phyloP scores from a whole-genome alignment of 2,329 filamentous ascomycete species.

The Parastagonospora nodorum region DNA sequence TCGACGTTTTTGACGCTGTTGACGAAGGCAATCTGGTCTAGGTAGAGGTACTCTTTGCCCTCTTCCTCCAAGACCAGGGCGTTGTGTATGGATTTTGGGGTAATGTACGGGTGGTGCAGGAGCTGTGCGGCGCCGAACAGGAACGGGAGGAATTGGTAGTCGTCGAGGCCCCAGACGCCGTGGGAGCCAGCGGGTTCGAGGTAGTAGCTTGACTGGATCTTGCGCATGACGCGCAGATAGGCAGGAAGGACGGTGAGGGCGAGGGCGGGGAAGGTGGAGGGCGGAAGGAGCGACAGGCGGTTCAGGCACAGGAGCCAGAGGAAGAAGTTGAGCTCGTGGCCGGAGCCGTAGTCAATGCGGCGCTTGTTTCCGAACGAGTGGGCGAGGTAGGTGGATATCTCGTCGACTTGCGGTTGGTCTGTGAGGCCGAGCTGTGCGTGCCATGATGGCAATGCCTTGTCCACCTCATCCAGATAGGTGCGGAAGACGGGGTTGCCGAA shows the following conservation, averaged over 20 bases:
- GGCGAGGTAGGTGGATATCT: slow-evolving; percentile 78
- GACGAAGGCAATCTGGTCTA: slow-evolving; percentile 91
- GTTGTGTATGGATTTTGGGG: slow-evolving; percentile 74
- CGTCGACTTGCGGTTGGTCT: slow-evolving; percentile 62
- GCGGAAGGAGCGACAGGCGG: slow-evolving; percentile 70
- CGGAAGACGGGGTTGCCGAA: slow-evolving; percentile 96
- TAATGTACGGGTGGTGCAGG: slow-evolving; percentile 68
- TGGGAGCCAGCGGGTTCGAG: slow-evolving; percentile 74
- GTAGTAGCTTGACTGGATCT: slow-evolving; percentile 90
- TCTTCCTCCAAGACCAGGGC: slow-evolving; percentile 86
- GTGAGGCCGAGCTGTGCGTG: slow-evolving; percentile 65
- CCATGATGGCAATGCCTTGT: slow-evolving; percentile 59
- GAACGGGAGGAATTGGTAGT: slow-evolving; percentile 60
- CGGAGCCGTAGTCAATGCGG: slow-evolving; percentile 90
- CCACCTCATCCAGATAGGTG: slow-evolving; percentile 73
- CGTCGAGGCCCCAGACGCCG: slow-evolving; percentile 59
- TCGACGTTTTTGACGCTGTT: slow-evolving; percentile 97
- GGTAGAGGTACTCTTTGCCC: slow-evolving; percentile 80
- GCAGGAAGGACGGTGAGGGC: slow-evolving; percentile 78
- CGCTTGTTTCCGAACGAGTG: slow-evolving; percentile 85
- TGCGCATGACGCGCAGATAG: slow-evolving; percentile 86
- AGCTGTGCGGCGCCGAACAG: slow-evolving; percentile 56
- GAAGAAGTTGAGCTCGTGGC: slow-evolving; percentile 96
- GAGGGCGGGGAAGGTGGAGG: slow-evolving; percentile 71
- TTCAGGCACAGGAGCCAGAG: slow-evolving; percentile 96